Base-by-base conservation (phyloP, 495 filamentous ascomycete species). In the Chaetomium cochliodes region DNA sequence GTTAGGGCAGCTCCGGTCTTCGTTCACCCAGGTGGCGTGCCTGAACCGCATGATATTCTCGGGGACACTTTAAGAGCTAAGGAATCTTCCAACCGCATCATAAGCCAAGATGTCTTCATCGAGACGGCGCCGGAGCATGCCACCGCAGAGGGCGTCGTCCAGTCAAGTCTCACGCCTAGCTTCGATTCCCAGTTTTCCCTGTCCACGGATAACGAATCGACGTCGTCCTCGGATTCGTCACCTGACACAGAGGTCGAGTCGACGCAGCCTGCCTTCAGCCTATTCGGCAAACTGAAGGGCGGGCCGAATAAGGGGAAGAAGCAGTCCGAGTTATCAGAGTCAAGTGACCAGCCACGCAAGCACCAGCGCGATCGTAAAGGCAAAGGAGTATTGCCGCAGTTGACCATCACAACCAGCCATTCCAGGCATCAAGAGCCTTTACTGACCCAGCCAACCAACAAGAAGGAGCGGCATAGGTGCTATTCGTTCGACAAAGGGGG, bases 401-500 rank as follows among this genome's bases (percentile, higher is more conserved):
- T 30, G 41, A 30, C 23, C 16, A 33, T 47, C 57, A 53, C 26
- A 22, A 15, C 20, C 9, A 20, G 44, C n/a, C n/a, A 41, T 16
- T 46, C 12, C 22, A 30, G 28, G 23, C 15, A 28, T 7, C 28
- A 58, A 5, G 30, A 44, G 25, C 9, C 46, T 41, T 12, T 25
- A 11, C 20, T 25, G 16, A 5, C 16, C 18, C 18, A n/a, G 26
- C 30, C 52, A 33, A 28, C 11, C 8, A 28, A 37, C 28, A 55
- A 22, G 28, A 30, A 49, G 2, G 59, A 42, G n/a, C 56, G 58
- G 5, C 18, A 22, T 11, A 28, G 67, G 22, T 16, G 59, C 1
- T 69, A 69, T 26, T 69, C 67, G 16, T 69, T 69, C 33, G 51
- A 62, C n/a, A 51, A 58, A 25, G 67, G 67, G 5, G 60, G 52